Base-by-base conservation (phyloP, 164 flowering plant species). In the Sedum album region DNA sequence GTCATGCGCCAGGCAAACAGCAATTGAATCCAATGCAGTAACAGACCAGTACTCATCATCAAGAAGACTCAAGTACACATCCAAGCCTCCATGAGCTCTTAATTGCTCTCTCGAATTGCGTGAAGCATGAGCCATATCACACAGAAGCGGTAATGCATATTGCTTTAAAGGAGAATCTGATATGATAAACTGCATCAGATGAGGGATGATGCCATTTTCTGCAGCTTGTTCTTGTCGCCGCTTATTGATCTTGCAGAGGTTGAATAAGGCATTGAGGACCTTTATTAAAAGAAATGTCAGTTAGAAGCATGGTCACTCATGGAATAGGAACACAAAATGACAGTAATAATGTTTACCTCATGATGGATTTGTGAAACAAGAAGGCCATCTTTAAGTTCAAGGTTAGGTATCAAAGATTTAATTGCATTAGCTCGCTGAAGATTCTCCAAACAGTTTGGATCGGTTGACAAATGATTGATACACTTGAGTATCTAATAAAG, bases 71-170 rank as follows among this genome's bases (percentile, higher is more conserved):
- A 95, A 77, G 74, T 92, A 95, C 62, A 90, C 97, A 79, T 90
- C 97, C 79, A 95, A 75, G 2, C 97, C 97, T 21, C 96, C 93
- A 75, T 90, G 97, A 55, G 94, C 96, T 72, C 99, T 82, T 72
- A 95, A 78, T 67, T 89, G 99, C 78, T 95, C 99, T 75, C 99
- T 85, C n/a, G 99, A 95, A 69, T 88, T 92, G 13, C 96, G 90
- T 51, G 97, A 95, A 67, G 99, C 99, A 81, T 95, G 97, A 49
- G 99, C 99, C 97, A 92, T 95, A 75, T 95, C 99, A 73, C 97
- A 95, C 2, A 95, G 81, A 31, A 95, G 81, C 62, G 99, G 97
- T 75, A 95, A 75, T 67, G 99, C 99, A 79, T 79, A 80, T 72
- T 81, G 91, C 73, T 84, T 95, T 80, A 95, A 73, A 25, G 91